Evolutionary conservation across 805 yeast genomes (phyloP).

Genomic region (Hanseniaspora hatyaiensis): DNA sequence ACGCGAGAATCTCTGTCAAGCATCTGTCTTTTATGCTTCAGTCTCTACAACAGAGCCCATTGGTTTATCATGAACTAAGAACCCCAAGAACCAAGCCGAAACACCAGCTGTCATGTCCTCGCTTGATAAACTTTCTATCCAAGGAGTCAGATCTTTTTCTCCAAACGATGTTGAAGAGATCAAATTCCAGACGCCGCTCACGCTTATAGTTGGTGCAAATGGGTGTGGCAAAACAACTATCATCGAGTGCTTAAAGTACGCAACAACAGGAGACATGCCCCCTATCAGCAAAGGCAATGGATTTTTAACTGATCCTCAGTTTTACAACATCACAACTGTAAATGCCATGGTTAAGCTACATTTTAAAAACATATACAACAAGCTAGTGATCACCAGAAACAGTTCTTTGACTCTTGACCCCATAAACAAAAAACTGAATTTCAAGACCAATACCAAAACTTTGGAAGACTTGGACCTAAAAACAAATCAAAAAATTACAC

Average conservation of each 20-base stretch:
- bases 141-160: conserved; percentile 85
- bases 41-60: no score
- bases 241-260: conserved; percentile 85
- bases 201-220: conserved; percentile 88
- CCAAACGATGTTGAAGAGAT: conserved; percentile 75
- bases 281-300: conserved; percentile 96
- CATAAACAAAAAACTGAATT: conserved; percentile 49
- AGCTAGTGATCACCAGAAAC: conserved; percentile 77
- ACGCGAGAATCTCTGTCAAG: no score
- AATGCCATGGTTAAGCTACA: conserved; percentile 81
- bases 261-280: conserved; percentile 91
- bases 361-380: conserved; percentile 35
- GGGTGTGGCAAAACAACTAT: conserved; percentile 96
- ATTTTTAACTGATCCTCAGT: conserved; percentile 82
- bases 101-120: no score
- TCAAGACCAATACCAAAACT: conserved; percentile 61
- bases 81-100: no score
- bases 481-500: conserved; percentile 53
- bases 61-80: no score
- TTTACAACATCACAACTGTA: conserved; percentile 63
- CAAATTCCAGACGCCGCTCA: conserved; percentile 79
- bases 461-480: conserved; percentile 71
- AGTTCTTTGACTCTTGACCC: conserved; percentile 61
- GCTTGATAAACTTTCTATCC: conserved; percentile 52
- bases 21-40: no score